These are phyloP conservation scores for Fagus crenata DNA, from an alignment of 306 rosid species.

Conservation along the genomic window DNA sequence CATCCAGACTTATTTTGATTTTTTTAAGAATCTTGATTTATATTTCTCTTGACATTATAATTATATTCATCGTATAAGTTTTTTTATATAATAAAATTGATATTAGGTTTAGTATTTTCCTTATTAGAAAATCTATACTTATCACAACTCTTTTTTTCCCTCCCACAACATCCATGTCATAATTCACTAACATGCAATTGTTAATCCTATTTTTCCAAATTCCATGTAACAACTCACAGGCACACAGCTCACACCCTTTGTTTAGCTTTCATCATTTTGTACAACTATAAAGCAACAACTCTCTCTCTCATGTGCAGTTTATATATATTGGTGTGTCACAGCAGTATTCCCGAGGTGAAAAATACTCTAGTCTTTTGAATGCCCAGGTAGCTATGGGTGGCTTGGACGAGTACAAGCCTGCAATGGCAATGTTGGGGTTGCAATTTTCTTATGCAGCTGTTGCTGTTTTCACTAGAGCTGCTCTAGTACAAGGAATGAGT, in stretches of 20 bases:
- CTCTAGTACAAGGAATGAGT: conserved; percentile 54
- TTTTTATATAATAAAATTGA: too few species aligned
- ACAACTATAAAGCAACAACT: not conserved
- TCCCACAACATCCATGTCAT: too few species aligned
- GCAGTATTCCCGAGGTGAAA: not conserved
- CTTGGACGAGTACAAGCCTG: conserved; percentile 33
- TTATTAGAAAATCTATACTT: too few species aligned
- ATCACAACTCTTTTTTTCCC: too few species aligned
- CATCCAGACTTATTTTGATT: too few species aligned
- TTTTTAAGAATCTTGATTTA: too few species aligned
- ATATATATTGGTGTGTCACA: not conserved
- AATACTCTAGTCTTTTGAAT: not conserved
- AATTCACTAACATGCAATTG: not conserved
- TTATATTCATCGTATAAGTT: too few species aligned
- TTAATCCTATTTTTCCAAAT: not conserved
- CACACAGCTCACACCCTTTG: too few species aligned
- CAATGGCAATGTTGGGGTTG: conserved; percentile 41
- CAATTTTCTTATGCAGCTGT: conserved; percentile 41
- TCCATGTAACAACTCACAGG: too few species aligned
- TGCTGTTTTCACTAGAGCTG: conserved; percentile 36
- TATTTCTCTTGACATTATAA: too few species aligned
- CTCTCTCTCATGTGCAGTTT: not conserved
- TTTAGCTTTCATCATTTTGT: too few species aligned
- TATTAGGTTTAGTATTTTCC: too few species aligned
- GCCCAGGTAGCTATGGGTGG: conserved; percentile 23